Conservation (phyloP, 768 basidiomycete species). For the Kwoniella sp. region DNA sequence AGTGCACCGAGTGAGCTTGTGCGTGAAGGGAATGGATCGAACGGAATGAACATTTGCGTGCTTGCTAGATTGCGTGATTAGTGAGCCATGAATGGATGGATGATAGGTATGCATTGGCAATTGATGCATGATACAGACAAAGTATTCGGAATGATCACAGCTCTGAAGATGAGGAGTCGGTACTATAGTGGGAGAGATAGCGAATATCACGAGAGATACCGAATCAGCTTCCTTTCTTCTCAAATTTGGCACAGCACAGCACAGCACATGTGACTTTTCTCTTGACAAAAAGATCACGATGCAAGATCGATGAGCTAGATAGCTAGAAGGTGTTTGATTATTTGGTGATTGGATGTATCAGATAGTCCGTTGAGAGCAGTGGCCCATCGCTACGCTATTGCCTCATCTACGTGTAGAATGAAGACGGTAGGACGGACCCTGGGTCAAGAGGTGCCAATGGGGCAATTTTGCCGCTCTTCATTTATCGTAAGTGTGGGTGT, state of each 20-base stretch:
- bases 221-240: too few relatives aligned
- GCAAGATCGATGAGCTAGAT: too few relatives aligned
- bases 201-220: too few relatives aligned
- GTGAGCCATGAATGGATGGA: neutral
- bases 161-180: too few relatives aligned
- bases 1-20: too few relatives aligned
- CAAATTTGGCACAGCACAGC: too few relatives aligned
- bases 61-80: neutral
- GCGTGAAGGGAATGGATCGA: neutral
- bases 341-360: conserved; percentile 16
- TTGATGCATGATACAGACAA: neutral
- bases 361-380: conserved; percentile 39
- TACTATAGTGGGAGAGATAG: too few relatives aligned
- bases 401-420: neutral
- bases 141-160: neutral
- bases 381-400: conserved; percentile 16
- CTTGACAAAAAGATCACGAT: too few relatives aligned
- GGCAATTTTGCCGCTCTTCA: conserved; percentile 52
- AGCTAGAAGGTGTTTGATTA: neutral
- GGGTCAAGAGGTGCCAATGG: conserved; percentile 56
- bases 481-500: conserved; percentile 21
- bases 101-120: neutral
- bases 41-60: neutral
- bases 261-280: too few relatives aligned
- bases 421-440: conserved; percentile 34